Base-by-base conservation (phyloP, 2,329 filamentous ascomycete genomes). In the Fusarium xyrophilum region DNA sequence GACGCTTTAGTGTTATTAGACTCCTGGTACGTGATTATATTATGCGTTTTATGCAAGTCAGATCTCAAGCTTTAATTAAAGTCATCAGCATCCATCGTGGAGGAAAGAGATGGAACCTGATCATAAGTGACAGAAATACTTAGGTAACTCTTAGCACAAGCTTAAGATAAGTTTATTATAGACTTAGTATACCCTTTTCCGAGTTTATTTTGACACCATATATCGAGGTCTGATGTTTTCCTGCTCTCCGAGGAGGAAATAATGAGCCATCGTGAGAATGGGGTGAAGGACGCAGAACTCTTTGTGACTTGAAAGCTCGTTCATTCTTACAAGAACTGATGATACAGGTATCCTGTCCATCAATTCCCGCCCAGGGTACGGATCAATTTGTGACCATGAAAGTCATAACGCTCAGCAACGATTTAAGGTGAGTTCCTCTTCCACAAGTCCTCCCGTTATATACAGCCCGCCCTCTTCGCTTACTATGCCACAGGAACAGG, bases 401-500 rank as follows among this genome's bases (percentile, higher is more conserved):
- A 58, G 44, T 33, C n/a, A 67, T 44, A 56, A 53, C 61, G 56
- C 65, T 66, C 27, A 61, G 43, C 42, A 38, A 35, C 28, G 66
- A 58, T 60, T 47, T 39, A 63, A 38, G 21, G 35, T 52, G 47
- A 36, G 21, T 54, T 17, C 21, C 17, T 42, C 13, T 33, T 42
- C 40, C 30, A 23, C 38, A 27, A 15, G 25, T 28, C 30, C 47
- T 39, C 44, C 25, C 28, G 36, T 55, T 56, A 63, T 43, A 56
- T 58, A 56, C 38, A 68, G 14, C 36, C n/a, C 10, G 36, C 27
- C 38, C 17, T 27, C 32, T 42, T 25, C 33, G 27, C 36, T 36
- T 14, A 56, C 51, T 68, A 69, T 60, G 67, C 59, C 35, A 69
- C 28, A 32, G 67, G 67, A 52, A 61, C 63, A 46, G 67, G 67